phyloP scores from a whole-genome alignment of 2,329 filamentous ascomycete species.

The Teratosphaeria nubilosa region DNA sequence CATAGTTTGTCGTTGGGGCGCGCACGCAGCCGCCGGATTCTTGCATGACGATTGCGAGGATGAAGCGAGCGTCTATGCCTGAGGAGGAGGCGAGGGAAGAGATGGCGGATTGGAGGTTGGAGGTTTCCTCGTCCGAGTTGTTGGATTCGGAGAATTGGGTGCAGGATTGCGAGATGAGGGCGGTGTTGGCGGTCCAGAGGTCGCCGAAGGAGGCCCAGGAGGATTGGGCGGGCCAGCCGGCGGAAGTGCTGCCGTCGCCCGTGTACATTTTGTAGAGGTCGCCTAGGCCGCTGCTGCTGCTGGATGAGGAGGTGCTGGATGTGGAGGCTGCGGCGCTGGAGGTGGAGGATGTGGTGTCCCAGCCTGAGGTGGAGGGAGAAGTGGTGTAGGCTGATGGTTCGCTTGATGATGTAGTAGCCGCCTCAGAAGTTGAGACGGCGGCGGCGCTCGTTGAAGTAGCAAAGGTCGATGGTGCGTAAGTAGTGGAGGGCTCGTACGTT shows the following conservation, averaged over 20 bases:
- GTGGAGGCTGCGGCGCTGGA: not conserved
- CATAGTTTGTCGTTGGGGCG: slow-evolving; percentile 33
- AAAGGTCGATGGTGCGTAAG: not conserved
- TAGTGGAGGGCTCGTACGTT: not conserved
- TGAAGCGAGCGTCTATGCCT: slow-evolving; percentile 31
- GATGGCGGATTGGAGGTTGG: slow-evolving; percentile 31
- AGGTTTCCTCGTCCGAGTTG: slow-evolving; percentile 30
- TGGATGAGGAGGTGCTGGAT: not conserved
- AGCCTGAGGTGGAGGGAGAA: too few relatives aligned
- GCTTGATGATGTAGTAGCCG: not conserved
- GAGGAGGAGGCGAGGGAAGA: slow-evolving; percentile 20
- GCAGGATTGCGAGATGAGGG: slow-evolving; percentile 30
- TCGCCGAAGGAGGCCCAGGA: slow-evolving; percentile 16
- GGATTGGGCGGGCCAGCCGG: slow-evolving; percentile 18
- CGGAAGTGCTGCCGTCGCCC: slow-evolving; percentile 10
- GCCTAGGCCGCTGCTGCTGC: slow-evolving; percentile 1
- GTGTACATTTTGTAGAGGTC: slow-evolving; percentile 5
- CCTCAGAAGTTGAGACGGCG: not conserved
- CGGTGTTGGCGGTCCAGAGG: slow-evolving; percentile 27
- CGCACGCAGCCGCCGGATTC: slow-evolving; percentile 40
- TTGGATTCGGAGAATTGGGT: slow-evolving; percentile 25
- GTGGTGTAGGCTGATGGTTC: not conserved
- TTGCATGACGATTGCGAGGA: slow-evolving; percentile 38
- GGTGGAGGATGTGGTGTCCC: not conserved
- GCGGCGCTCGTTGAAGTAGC: not conserved